phyloP scores from a whole-genome alignment of 129 eudicot genomes.

The Helichrysum umbraculigerum region DNA sequence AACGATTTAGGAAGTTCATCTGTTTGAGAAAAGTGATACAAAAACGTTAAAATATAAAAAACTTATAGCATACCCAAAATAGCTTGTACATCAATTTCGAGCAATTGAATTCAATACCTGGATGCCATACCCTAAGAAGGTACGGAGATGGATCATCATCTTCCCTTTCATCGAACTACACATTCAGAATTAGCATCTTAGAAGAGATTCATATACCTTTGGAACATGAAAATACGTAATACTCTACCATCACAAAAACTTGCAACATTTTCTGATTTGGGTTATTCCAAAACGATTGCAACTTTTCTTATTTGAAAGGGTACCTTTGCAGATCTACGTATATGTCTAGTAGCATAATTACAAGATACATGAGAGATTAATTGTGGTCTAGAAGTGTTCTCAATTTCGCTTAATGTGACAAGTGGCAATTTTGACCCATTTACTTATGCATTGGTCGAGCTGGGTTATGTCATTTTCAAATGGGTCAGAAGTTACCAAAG shows the following conservation, averaged over 20 bases:
- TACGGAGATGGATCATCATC: constrained; percentile 55
- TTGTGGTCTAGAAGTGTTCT: not conserved
- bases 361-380: not conserved
- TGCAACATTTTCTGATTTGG: not conserved
- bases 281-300: not conserved
- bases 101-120: constrained; percentile 43
- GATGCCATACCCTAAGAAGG: constrained; percentile 58
- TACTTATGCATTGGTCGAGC: not conserved
- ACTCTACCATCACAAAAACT: not conserved
- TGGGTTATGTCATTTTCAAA: not conserved
- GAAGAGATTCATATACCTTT: constrained; percentile 12
- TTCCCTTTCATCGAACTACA: constrained; percentile 49
- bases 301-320: not conserved
- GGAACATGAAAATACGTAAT: not conserved
- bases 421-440: not conserved
- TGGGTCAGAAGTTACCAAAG: not conserved
- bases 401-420: not conserved
- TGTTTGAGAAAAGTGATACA: constrained; percentile 17
- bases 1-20: constrained; percentile 30
- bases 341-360: not conserved
- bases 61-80: not conserved
- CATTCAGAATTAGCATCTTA: constrained; percentile 17
- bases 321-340: not conserved
- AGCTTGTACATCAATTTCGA: not conserved
- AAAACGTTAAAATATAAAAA: not conserved